Evolutionary conservation across 2,329 filamentous ascomycete species (phyloP).

Genomic region (Epicoccum sorghinum): DNA sequence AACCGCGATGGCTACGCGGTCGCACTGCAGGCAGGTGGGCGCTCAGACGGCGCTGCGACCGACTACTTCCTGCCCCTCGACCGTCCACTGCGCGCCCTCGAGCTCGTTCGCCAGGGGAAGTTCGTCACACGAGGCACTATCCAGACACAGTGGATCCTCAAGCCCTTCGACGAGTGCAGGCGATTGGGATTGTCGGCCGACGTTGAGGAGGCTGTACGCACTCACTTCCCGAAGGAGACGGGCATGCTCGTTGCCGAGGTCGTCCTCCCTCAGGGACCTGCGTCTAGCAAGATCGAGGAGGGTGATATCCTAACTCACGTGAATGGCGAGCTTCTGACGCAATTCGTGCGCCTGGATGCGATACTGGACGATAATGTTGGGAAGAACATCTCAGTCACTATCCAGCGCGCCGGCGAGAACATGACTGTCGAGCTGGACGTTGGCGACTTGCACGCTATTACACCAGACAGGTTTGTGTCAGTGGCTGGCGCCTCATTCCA

Average conservation of each 20-base stretch:
- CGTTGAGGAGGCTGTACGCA: conserved; percentile 85
- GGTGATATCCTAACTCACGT: conserved; percentile 93
- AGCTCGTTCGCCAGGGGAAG: conserved; percentile 79
- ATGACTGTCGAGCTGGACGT: conserved; percentile 84
- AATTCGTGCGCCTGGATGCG: conserved; percentile 89
- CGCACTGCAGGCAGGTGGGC: conserved; percentile 89
- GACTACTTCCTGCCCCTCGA: conserved; percentile 97
- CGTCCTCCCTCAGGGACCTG: conserved; percentile 87
- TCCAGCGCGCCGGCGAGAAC: conserved; percentile 89
- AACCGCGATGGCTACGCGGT: conserved; percentile 93
- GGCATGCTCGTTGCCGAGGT: conserved; percentile 98
- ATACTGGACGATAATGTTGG: conserved; percentile 89
- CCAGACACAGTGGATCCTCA: conserved; percentile 95
- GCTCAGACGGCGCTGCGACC: conserved; percentile 92
- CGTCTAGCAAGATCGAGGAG: conserved; percentile 85
- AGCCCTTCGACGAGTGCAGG: conserved; percentile 96
- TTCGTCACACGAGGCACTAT: conserved; percentile 91
- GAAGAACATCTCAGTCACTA: conserved; percentile 74
- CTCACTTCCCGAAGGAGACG: conserved; percentile 87
- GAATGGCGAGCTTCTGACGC: conserved; percentile 89
- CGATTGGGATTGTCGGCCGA: conserved; percentile 82
- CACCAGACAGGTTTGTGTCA: conserved; percentile 92
- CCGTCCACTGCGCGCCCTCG: conserved; percentile 82
- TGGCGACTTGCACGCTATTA: conserved; percentile 90
- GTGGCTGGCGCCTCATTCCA: conserved; percentile 96